Percentiles rank a stretch among this genome's conserved stretches.
Conservation (phyloP, 257 asterid species). For the Ligustrum vulgare region DNA sequence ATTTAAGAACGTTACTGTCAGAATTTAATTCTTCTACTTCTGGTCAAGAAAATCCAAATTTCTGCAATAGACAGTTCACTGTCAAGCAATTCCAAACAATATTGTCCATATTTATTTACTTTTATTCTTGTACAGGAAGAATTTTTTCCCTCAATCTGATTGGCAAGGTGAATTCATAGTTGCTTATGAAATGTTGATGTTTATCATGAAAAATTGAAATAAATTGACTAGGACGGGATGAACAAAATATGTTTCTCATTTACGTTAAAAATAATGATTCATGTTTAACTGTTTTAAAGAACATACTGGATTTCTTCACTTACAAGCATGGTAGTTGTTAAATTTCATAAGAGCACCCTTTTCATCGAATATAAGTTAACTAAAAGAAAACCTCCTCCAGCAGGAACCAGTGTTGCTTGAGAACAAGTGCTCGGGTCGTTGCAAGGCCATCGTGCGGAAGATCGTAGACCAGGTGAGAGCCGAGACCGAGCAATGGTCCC, state of each 20-base stretch:
- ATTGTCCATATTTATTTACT: neutral
- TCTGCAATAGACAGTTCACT: neutral
- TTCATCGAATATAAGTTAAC: neutral
- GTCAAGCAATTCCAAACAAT: neutral
- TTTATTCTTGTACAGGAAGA: neutral
- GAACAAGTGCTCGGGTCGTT: constrained; percentile 72
- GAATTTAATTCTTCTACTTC: constrained; percentile 11
- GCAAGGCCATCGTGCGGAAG: constrained; percentile 62
- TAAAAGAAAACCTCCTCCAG: neutral
- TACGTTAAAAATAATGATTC: no score
- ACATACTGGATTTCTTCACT: no score
- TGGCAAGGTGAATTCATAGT: neutral
- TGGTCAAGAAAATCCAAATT: constrained; percentile 9
- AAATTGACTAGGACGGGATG: neutral
- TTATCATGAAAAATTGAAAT: neutral
- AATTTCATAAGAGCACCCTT: neutral
- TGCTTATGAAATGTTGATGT: neutral
- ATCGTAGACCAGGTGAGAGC: constrained; percentile 86
- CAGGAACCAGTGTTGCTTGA: constrained; percentile 48
- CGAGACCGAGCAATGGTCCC: constrained; percentile 95
- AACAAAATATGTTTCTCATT: neutral
- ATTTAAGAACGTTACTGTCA: constrained; percentile 16
- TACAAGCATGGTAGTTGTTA: neutral
- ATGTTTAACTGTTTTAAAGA: no score
- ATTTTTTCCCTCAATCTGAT: neutral